phyloP scores from a whole-genome alignment of 1,139 yeast species.

The Blastobotrys petasosporus region DNA sequence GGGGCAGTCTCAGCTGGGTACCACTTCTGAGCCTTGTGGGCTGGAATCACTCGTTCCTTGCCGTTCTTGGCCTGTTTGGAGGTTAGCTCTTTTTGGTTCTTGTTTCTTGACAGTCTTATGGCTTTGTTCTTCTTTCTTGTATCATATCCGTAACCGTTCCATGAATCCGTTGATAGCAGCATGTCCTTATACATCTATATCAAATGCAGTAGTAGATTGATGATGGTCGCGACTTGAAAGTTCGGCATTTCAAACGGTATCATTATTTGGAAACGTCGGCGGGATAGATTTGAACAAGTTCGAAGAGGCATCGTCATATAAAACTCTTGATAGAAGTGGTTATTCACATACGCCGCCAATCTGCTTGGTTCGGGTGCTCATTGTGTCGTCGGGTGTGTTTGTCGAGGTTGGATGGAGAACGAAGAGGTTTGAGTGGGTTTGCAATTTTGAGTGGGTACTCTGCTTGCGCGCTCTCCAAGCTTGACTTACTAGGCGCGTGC shows the following conservation, averaged over 20 bases:
- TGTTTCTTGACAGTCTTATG: background rate
- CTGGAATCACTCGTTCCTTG: conserved; percentile 29
- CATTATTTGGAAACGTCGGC: background rate
- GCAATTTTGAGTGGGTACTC: background rate
- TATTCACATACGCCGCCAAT: conserved; percentile 34
- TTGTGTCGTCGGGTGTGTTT: conserved; percentile 15
- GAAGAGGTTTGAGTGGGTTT: conserved; percentile 7
- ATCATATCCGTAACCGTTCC: background rate
- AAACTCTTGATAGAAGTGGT: too few species aligned
- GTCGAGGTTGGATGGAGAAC: conserved; percentile 2
- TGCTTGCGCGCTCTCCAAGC: too few species aligned
- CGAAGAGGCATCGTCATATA: background rate
- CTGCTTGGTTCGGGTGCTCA: conserved; percentile 35
- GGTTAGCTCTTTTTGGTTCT: background rate
- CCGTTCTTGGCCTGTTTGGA: conserved; percentile 32
- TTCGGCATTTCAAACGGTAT: too few species aligned
- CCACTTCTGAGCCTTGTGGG: conserved; percentile 69
- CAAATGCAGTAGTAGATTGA: too few species aligned
- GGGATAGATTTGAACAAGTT: background rate
- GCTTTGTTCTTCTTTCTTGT: background rate
- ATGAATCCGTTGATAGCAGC: background rate
- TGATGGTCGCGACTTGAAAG: too few species aligned
- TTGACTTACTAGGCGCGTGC: too few species aligned
- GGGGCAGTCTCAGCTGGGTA: conserved; percentile 93
- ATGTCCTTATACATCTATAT: background rate